A percentile compares a stretch with the other conserved stretches of the same genome.
These are phyloP conservation scores for Exsudoporus frostii DNA, from an alignment of 768 basidiomycete species.

Conservation along the genomic window DNA sequence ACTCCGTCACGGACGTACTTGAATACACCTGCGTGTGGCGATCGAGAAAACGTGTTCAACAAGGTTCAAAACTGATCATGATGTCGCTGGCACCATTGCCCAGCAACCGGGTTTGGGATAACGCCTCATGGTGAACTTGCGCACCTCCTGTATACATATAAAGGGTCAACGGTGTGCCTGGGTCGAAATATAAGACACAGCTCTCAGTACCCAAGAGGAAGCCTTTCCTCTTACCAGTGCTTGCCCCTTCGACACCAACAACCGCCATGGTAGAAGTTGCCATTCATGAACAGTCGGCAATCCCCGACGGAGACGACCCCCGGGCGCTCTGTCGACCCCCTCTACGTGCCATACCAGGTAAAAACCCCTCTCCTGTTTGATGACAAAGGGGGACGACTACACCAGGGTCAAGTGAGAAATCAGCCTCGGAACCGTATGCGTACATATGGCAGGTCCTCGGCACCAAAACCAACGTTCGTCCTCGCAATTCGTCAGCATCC, in stretches of 20 bases:
- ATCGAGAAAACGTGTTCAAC: conserved; percentile 13
- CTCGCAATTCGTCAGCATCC: conserved; percentile 18
- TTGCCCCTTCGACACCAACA: background rate
- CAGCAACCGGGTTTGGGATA: conserved; percentile 15
- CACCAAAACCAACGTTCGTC: conserved; percentile 25
- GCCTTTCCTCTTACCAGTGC: background rate
- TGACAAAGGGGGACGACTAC: background rate
- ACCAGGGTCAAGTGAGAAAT: conserved; percentile 11
- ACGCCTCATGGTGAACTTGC: conserved; percentile 5
- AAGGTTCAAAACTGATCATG: conserved; percentile 12
- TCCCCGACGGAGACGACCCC: conserved; percentile 12
- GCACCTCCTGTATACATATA: conserved; percentile 13
- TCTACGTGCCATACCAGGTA: background rate
- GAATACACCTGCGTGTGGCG: background rate
- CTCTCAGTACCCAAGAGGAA: background rate
- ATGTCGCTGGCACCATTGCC: conserved; percentile 16
- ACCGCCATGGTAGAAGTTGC: background rate
- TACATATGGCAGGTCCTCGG: conserved; percentile 15
- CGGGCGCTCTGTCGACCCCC: conserved; percentile 5
- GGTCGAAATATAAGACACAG: conserved; percentile 13
- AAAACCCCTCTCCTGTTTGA: conserved; percentile 4
- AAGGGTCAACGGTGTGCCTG: conserved; percentile 16
- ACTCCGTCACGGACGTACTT: conserved; percentile 1
- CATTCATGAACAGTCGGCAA: conserved; percentile 12
- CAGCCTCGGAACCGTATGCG: conserved; percentile 1